Base-by-base conservation (phyloP, 768 basidiomycete species). In the Leccinum uliginosum region DNA sequence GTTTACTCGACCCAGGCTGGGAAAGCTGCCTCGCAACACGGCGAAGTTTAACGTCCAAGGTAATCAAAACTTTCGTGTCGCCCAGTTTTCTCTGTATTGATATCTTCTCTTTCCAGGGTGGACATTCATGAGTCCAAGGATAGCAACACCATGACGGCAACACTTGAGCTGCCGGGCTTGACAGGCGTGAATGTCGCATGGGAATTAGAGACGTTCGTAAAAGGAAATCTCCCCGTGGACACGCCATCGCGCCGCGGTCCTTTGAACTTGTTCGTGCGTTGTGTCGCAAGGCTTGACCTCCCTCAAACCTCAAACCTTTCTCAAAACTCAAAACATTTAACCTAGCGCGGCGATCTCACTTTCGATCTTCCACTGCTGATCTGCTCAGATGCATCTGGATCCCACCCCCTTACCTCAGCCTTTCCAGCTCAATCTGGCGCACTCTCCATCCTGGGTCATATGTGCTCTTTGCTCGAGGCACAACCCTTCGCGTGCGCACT, bases 301-400 rank as follows among this genome's bases (percentile, higher is more conserved):
- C 38, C 38, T 40, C 40, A 46, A 23, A 12, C 4, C 30, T 32
- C 30, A 34, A 50, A 50, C 29, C 49, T 32, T 55, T 44, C 58
- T 52, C 61, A 44, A 58, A 64, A 55, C 60, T 57, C 59, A 62
- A 38, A 68, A 59, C 57, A 58, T 58, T 65, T 60, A 57, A 51
- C 61, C 58, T 60, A 62, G 59, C 32, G 46, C 65, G 62, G 71
- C 59, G 69, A 71, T 71, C 71, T 71, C 62, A 44, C 27, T 50
- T n/a, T 9, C 55, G 65, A 70, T 72, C 68, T 64, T 60, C 53
- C 52, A 58, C 55, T 26, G n/a, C 57, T 65, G 54, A 51, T 63
- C 59, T 54, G 43, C 51, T 44, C 55, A 51, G 52, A 47, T 58
- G 48, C 40, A 40, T 40, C 38, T 40, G 34, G 62, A 59, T 59